Conservation (phyloP, 1,284 basidiomycete genomes). For the Tilletia indica region DNA sequence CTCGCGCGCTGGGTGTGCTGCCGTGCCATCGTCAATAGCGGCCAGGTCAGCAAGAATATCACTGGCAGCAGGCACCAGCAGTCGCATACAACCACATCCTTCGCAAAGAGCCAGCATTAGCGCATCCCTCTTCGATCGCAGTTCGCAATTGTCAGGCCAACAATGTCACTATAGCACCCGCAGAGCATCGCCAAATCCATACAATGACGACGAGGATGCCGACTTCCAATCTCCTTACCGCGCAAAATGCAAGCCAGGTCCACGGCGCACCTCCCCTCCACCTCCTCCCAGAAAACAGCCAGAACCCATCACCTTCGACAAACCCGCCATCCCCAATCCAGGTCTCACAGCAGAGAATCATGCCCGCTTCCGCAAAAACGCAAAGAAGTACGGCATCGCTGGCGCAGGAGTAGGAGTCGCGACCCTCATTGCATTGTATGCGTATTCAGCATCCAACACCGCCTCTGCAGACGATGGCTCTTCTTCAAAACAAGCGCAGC, state of each 20-base stretch:
- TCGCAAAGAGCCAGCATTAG: too few relatives aligned
- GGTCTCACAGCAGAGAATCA: conserved; percentile 48
- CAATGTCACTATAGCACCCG: neutral
- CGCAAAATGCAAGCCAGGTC: neutral
- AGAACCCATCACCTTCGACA: conserved; percentile 45
- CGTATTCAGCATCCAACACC: conserved; percentile 30
- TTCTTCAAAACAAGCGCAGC: neutral
- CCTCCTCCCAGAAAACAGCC: conserved; percentile 42
- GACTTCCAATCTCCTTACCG: neutral
- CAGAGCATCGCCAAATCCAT: neutral
- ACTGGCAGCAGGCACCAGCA: too few relatives aligned
- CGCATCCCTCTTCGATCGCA: too few relatives aligned
- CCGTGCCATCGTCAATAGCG: too few relatives aligned
- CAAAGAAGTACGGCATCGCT: conserved; percentile 24
- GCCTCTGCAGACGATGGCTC: conserved; percentile 37
- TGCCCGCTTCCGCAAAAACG: conserved; percentile 38
- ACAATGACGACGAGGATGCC: neutral
- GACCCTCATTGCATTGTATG: conserved; percentile 24
- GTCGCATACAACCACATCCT: too few relatives aligned
- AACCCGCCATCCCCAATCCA: conserved; percentile 52
- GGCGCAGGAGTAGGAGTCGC: conserved; percentile 23
- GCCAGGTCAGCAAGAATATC: too few relatives aligned
- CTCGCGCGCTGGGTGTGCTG: too few relatives aligned
- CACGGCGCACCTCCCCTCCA: conserved; percentile 5
- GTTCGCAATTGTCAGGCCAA: neutral